These are phyloP conservation scores for Xylaria sp. DNA, from an alignment of 2,329 filamentous ascomycete species.

Conservation along the genomic window DNA sequence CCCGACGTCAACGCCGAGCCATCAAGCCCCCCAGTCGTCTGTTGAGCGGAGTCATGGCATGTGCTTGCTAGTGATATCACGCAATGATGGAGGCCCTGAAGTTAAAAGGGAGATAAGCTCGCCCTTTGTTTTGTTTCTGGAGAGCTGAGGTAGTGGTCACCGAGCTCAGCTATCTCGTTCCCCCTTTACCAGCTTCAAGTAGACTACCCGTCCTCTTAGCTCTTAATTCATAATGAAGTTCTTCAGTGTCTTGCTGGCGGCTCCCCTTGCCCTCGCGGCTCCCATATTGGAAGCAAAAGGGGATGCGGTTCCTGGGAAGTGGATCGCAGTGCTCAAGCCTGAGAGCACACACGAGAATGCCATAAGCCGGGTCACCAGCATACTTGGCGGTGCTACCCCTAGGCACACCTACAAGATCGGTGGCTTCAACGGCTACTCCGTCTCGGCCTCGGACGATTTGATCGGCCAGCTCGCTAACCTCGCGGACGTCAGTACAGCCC, in stretches of 20 bases:
- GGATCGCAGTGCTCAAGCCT: constrained; percentile 36
- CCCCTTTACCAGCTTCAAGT: not conserved
- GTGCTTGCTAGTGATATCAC: not conserved
- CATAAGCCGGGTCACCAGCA: constrained; percentile 6
- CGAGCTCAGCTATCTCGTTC: not conserved
- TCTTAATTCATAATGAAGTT: constrained; percentile 30
- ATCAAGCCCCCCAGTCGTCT: not conserved
- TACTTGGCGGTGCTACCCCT: constrained; percentile 21
- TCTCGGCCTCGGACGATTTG: constrained; percentile 29
- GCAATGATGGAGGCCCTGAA: not conserved
- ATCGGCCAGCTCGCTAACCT: constrained; percentile 27
- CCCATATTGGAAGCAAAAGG: constrained; percentile 29
- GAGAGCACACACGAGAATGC: constrained; percentile 14
- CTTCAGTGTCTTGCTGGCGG: constrained; percentile 21
- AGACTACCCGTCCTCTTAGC: not conserved
- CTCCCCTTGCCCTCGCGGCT: constrained; percentile 28
- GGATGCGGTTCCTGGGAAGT: constrained; percentile 31
- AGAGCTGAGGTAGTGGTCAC: not conserved
- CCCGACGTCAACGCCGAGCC: not conserved
- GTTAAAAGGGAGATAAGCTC: not conserved
- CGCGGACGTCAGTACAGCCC: constrained; percentile 23
- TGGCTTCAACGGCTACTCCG: constrained; percentile 31
- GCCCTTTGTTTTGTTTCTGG: not conserved
- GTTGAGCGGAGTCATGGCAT: not conserved
- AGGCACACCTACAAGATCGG: constrained; percentile 31